Conservation (phyloP, 2,329 filamentous ascomycete genomes). For the Ophiostoma ulmi region DNA sequence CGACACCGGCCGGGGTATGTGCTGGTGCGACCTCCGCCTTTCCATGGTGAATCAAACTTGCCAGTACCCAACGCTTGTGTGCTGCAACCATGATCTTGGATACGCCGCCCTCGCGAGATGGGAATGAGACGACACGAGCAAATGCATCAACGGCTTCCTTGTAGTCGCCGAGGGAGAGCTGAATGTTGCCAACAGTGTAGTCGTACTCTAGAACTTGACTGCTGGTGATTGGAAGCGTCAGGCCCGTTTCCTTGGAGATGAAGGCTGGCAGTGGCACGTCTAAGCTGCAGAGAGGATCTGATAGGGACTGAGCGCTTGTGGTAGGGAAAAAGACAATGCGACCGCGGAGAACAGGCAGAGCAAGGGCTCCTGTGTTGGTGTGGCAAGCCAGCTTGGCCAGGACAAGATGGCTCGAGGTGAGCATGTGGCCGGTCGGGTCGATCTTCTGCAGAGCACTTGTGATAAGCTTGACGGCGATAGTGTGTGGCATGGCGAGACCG, state of each 20-base stretch:
- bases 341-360: constrained; percentile 58
- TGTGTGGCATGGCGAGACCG: constrained; percentile 41
- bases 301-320: background rate
- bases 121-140: constrained; percentile 61
- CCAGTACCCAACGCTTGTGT: constrained; percentile 85
- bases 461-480: constrained; percentile 42
- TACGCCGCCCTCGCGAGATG: constrained; percentile 55
- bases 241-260: constrained; percentile 54
- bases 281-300: constrained; percentile 41
- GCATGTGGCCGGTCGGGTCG: constrained; percentile 50
- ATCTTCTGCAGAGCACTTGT: constrained; percentile 56
- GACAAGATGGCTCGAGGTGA: constrained; percentile 29
- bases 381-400: constrained; percentile 45
- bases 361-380: constrained; percentile 48
- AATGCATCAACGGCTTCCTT: constrained; percentile 56
- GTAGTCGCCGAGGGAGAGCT: constrained; percentile 59
- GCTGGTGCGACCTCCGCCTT: constrained; percentile 48
- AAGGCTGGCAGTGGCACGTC: constrained; percentile 48
- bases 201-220: constrained; percentile 62
- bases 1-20: constrained; percentile 48
- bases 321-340: constrained; percentile 56
- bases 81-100: constrained; percentile 81
- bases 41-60: constrained; percentile 67
- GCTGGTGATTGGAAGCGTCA: constrained; percentile 51
- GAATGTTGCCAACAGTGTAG: constrained; percentile 61